Evolutionary conservation across 768 basidiomycete genomes (phyloP).

Genomic region (Phanerochaete carnosa): DNA sequence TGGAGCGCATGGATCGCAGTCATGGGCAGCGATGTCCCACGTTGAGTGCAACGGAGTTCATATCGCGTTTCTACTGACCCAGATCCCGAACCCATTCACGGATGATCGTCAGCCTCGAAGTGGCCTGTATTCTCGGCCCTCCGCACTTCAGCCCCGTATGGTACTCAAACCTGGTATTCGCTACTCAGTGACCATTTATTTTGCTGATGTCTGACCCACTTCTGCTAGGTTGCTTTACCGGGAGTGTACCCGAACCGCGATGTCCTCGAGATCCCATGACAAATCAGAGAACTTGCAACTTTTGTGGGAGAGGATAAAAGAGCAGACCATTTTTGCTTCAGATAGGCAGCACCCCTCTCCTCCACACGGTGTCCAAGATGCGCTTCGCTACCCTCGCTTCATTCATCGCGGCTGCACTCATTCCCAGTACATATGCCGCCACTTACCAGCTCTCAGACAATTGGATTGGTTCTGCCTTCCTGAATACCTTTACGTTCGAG

Average conservation of each 20-base stretch:
- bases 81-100: neutral
- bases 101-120: neutral
- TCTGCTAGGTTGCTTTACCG: neutral
- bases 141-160: neutral
- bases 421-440: conserved; percentile 32
- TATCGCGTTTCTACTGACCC: neutral
- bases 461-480: conserved; percentile 44
- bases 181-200: neutral
- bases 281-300: neutral
- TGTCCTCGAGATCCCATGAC: neutral
- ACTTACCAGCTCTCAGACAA: conserved; percentile 46
- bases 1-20: neutral
- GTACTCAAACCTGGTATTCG: neutral
- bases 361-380: neutral
- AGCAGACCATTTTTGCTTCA: neutral
- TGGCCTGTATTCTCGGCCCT: neutral
- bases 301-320: conserved; percentile 2
- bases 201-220: neutral
- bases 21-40: neutral
- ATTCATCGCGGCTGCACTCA: conserved; percentile 2
- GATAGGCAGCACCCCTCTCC: neutral
- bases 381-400: conserved; percentile 1
- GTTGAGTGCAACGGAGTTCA: neutral
- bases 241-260: neutral
- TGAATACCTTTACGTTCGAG: conserved; percentile 46